Evolutionary conservation across 345 rosid species (phyloP), one percentile per base, ranked within the genome.

Genomic region (Boechera retrofracta): DNA sequence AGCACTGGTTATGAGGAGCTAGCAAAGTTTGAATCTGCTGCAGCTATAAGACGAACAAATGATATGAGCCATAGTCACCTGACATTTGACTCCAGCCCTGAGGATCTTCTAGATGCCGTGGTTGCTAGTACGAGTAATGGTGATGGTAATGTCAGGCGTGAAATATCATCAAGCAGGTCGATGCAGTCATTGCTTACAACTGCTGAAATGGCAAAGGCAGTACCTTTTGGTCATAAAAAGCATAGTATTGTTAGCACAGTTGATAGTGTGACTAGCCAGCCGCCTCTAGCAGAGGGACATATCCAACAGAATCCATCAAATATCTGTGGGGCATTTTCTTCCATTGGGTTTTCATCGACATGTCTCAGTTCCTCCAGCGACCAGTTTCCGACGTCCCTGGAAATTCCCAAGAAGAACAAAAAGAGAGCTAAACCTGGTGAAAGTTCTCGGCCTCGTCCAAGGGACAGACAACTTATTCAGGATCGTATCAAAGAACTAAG

Each of bases 401-500:
- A 85, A 79, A 85, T 87, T 63, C 75, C 79, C 31, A 89, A 87
- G 89, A 88, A 80, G 83, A 83, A 76, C 73, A 91, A 83, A 80
- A 92, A 84, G 85, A 89, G 91, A 85, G 86, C 92, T 62, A 92
- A 84, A 83, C 90, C 94, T 47, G 96, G 92, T 76, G 99, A 94
- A 84, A 89, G 82, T 72, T 83, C 81, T 76, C 88, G 96, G 82
- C 97, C 99, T 64, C 86, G 99, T 59, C 99, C 99, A 67, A 90
- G 98, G 82, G 99, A 94, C 79, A 87, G 99, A 48, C 99, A 94
- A 77, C 84, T 92, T 75, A 94, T 94, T 81, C 99, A 94, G 69
- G 99, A 94, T 86, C 88, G 98, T 54, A 87, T 94, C 44, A 94
- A 94, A 87, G 98, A 94, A 86, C 86, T 94, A 69, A 83, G 99